Conservation (phyloP, 2,329 filamentous ascomycete species). For the Epichloe bromicola region DNA sequence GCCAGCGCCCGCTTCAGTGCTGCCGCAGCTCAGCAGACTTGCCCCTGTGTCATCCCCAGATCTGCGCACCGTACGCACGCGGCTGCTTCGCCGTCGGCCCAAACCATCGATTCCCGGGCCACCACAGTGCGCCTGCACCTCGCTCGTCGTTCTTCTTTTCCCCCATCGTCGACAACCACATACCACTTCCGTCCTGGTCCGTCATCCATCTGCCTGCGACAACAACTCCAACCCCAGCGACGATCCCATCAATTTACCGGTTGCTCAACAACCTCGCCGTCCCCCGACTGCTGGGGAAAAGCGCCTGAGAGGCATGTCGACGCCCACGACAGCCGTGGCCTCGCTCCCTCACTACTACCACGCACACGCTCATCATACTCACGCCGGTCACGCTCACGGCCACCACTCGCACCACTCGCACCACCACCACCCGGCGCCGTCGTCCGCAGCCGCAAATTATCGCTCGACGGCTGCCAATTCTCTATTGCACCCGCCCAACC, state of each 20-base stretch:
- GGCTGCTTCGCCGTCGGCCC: no score
- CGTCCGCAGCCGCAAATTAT: slow-evolving; percentile 11
- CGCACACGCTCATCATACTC: slow-evolving; percentile 7
- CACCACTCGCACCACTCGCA: slow-evolving; percentile 1
- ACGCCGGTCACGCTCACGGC: background rate
- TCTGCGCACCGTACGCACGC: no score
- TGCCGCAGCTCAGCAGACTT: no score
- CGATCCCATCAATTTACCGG: background rate
- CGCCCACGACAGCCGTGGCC: slow-evolving; percentile 63
- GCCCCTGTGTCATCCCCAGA: no score
- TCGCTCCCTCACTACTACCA: slow-evolving; percentile 57
- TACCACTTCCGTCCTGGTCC: background rate
- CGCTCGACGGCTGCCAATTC: slow-evolving; percentile 16
- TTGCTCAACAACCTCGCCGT: background rate
- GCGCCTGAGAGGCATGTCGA: slow-evolving; percentile 48
- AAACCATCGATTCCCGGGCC: no score
- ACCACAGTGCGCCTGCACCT: background rate
- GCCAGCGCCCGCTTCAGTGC: no score
- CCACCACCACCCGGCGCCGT: slow-evolving; percentile 3
- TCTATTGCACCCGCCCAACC: slow-evolving; percentile 13
- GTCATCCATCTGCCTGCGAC: background rate
- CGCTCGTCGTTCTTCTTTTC: background rate
- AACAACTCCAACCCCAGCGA: background rate
- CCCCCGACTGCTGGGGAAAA: slow-evolving; percentile 4
- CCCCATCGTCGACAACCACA: background rate